Evolutionary conservation across 805 yeast genomes (phyloP).

Genomic region (Ogataea pilisensis): DNA sequence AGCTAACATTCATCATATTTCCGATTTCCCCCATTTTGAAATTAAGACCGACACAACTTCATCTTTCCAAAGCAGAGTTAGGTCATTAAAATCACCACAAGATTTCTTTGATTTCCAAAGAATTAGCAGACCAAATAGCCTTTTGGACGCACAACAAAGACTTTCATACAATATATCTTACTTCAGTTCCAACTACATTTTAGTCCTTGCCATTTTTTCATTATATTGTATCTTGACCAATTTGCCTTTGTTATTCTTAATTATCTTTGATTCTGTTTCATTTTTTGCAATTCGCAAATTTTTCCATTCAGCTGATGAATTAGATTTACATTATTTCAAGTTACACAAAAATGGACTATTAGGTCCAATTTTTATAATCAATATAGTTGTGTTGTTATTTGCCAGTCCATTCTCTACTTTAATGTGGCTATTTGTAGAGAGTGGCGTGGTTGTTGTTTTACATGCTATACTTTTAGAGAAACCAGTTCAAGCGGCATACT

Average conservation of each 20-base stretch:
- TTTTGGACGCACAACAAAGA: constrained; percentile 80
- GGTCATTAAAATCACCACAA: constrained; percentile 74
- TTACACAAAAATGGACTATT: constrained; percentile 77
- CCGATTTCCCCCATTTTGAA: not conserved
- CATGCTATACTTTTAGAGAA: constrained; percentile 93
- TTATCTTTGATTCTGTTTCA: constrained; percentile 42
- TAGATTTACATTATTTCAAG: constrained; percentile 43
- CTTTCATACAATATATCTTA: constrained; percentile 79
- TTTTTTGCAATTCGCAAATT: constrained; percentile 37
- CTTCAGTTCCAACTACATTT: constrained; percentile 78
- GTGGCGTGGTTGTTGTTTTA: constrained; percentile 69
- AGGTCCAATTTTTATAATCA: constrained; percentile 71
- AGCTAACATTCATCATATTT: not conserved
- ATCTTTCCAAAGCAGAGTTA: constrained; percentile 54
- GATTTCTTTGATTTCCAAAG: constrained; percentile 89
- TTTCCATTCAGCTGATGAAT: constrained; percentile 24
- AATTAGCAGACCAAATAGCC: constrained; percentile 76
- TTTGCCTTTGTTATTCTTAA: constrained; percentile 71
- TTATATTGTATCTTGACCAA: constrained; percentile 84
- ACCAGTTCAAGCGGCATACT: constrained; percentile 92
- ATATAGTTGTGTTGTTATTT: constrained; percentile 49
- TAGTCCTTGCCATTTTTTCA: constrained; percentile 61
- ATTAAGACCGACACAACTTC: constrained; percentile 29
- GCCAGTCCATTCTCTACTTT: constrained; percentile 88
- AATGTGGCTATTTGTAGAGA: constrained; percentile 89